Evolutionary conservation across 1,139 yeast species (phyloP).

Genomic region (Candida dubliniensis): DNA sequence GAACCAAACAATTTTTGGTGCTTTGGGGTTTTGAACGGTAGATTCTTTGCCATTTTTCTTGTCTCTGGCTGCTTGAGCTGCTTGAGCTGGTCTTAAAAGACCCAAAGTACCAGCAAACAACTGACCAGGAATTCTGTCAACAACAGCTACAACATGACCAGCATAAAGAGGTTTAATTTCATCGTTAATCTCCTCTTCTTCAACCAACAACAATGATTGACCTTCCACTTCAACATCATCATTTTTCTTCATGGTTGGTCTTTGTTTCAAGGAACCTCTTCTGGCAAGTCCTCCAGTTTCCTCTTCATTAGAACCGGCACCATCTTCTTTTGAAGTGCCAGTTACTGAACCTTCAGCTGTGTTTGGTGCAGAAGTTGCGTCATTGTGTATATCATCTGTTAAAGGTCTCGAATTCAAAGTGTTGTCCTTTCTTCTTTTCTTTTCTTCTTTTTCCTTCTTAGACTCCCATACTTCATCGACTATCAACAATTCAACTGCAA

Average conservation of each 20-base stretch:
- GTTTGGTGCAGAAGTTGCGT: conserved; percentile 56
- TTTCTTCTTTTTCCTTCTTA: conserved; percentile 94
- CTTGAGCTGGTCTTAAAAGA: conserved; percentile 91
- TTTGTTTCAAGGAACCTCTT: conserved; percentile 87
- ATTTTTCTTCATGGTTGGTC: conserved; percentile 97
- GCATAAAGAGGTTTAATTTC: conserved; percentile 93
- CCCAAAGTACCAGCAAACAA: conserved; percentile 93
- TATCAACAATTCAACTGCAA: conserved; percentile 88
- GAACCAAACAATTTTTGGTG: conserved; percentile 97
- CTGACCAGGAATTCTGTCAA: conserved; percentile 94
- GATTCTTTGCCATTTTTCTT: conserved; percentile 55
- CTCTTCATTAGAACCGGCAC: conserved; percentile 22
- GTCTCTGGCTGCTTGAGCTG: conserved; percentile 80
- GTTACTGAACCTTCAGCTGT: conserved; percentile 20
- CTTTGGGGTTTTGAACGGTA: conserved; percentile 50
- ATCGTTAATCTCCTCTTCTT: conserved; percentile 94
- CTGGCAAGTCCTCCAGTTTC: conserved; percentile 53
- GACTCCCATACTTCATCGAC: conserved; percentile 98
- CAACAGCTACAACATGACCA: conserved; percentile 64
- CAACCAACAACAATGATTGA: conserved; percentile 84
- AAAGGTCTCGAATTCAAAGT: conserved; percentile 38
- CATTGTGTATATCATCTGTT: conserved; percentile 67
- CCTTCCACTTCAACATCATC: conserved; percentile 99
- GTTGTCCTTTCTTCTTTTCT: conserved; percentile 86
- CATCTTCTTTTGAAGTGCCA: conserved; percentile 18